phyloP scores from a whole-genome alignment of 2,329 filamentous ascomycete species.

The Aspergillus brasiliensis region DNA sequence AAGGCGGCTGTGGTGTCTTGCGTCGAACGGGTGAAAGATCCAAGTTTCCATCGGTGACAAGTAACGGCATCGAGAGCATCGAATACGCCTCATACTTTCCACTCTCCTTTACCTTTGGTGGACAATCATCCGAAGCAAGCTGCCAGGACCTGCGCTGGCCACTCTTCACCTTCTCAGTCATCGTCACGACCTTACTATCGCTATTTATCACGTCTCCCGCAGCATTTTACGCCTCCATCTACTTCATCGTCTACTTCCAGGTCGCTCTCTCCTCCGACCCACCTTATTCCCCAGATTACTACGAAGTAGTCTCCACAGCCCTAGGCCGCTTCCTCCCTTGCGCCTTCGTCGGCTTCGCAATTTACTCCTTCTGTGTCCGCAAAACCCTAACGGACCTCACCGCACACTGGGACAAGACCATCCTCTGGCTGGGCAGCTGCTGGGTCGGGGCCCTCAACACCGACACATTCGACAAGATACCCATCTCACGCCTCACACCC shows the following conservation, averaged over 20 bases:
- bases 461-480: conserved; percentile 65
- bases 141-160: conserved; percentile 63
- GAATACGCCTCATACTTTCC: conserved; percentile 61
- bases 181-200: conserved; percentile 57
- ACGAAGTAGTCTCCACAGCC: conserved; percentile 56
- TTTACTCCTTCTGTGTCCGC: conserved; percentile 58
- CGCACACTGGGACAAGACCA: conserved; percentile 62
- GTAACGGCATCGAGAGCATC: conserved; percentile 55
- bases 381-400: conserved; percentile 53
- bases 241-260: conserved; percentile 61
- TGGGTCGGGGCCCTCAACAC: conserved; percentile 65
- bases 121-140: conserved; percentile 24
- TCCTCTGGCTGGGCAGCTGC: conserved; percentile 62
- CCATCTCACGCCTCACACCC: conserved; percentile 63
- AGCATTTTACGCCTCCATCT: conserved; percentile 59
- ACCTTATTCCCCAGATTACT: conserved; percentile 57
- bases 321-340: conserved; percentile 62
- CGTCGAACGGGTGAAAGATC: conserved; percentile 54
- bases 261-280: conserved; percentile 63
- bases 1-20: conserved; percentile 61
- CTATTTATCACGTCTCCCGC: conserved; percentile 59
- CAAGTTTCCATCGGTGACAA: conserved; percentile 48
- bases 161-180: conserved; percentile 56
- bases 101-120: conserved; percentile 57
- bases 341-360: conserved; percentile 58